Evolutionary conservation across 2,329 filamentous ascomycete genomes (phyloP).

Genomic region (Lasiodiplodia hormozganensis): DNA sequence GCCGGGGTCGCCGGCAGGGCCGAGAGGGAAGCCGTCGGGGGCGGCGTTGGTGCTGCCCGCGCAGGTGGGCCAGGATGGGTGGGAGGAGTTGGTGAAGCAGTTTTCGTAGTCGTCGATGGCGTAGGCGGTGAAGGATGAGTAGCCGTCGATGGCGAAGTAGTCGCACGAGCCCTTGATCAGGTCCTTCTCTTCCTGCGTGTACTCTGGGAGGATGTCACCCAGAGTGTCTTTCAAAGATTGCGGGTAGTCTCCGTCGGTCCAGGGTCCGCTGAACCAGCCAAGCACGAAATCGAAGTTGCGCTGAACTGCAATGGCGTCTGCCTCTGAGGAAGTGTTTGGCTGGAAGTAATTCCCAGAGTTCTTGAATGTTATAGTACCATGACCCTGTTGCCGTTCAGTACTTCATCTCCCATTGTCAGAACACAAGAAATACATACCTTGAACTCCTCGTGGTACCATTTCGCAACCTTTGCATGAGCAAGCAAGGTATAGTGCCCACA

Average conservation of each 20-base stretch:
- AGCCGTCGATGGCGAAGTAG: constrained; percentile 52
- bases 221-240: constrained; percentile 49
- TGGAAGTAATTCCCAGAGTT: constrained; percentile 53
- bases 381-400: neutral
- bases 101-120: constrained; percentile 38
- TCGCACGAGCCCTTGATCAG: constrained; percentile 53
- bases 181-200: constrained; percentile 49
- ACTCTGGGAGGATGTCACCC: constrained; percentile 47
- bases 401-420: neutral
- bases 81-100: constrained; percentile 50
- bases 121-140: constrained; percentile 39
- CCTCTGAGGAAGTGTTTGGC: constrained; percentile 45
- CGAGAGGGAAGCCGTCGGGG: constrained; percentile 53
- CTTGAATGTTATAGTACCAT: constrained; percentile 51
- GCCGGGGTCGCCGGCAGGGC: constrained; percentile 51
- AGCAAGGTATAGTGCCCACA: constrained; percentile 54
- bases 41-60: constrained; percentile 43
- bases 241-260: constrained; percentile 54
- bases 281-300: constrained; percentile 52
- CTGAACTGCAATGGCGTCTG: constrained; percentile 46
- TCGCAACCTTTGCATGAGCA: constrained; percentile 52
- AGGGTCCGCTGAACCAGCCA: constrained; percentile 56
- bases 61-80: constrained; percentile 52
- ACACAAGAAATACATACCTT: constrained; percentile 39
- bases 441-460: constrained; percentile 56